Evolutionary conservation across 345 rosid genomes (phyloP), one percentile per base, ranked within the genome.

Genomic region (Eucalyptus pauciflora): DNA sequence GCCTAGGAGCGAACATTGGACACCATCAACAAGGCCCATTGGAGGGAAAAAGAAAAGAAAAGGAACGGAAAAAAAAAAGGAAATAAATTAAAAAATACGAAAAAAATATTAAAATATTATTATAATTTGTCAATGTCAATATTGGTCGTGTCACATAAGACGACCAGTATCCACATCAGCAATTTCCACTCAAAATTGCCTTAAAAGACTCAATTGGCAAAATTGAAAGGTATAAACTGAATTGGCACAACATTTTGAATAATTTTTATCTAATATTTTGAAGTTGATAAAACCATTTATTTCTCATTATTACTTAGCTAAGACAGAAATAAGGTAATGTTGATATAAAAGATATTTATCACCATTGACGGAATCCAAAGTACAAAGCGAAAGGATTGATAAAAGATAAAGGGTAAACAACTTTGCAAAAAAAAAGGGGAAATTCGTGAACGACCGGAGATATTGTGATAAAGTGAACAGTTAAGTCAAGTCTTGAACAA

Each of bases 101-200:
- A 50, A 50, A 50, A 13, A 50, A 24, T 52, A 52, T 56, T 56
- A 56, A 0, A 56, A 56, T 56, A 56, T 56, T 56, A 56, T 56
- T 56, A 56, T 22, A 24, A 24, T 56, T 24, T 56, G 29, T 56
- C 13, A 2, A 56, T 25, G 3, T 56, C 29, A 4, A 10, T 56
- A 24, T 56, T 3, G 1, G 3, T 56, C 6, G 1, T 56, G 13
- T 13, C 62, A 56, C 29, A 24, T 56, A 56, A 56, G 2, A 24
- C 1, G 1, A 0, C 3, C 4, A 0, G 29, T 56, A 6, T 56
- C 29, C 29, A 56, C 6, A 0, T 56, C 29, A 25, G 3, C 29
- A 56, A 24, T 24, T 24, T 56, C 3, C 62, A 22, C 62, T 25
- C 13, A 56, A 22, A 56, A 56, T 56, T 56, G 1, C 6, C 0